Conservation (phyloP, 2,329 filamentous ascomycete genomes). For the Phoma herbarum region DNA sequence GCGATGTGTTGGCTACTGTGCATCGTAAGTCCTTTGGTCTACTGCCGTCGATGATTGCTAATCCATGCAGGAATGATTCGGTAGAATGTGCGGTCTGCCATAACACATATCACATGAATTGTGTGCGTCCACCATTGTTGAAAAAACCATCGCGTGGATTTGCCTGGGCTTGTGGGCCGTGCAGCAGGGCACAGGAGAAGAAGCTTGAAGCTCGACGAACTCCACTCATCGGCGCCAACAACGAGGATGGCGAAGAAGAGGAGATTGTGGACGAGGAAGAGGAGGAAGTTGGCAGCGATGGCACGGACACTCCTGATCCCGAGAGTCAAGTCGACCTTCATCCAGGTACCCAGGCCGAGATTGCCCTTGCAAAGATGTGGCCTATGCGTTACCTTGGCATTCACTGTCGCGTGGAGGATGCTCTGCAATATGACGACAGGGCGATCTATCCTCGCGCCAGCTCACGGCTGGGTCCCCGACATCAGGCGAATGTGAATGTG, state of each 20-base stretch:
- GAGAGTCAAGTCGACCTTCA: constrained; percentile 66
- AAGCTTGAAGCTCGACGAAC: constrained; percentile 91
- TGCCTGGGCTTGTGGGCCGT: constrained; percentile 96
- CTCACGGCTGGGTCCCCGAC: constrained; percentile 87
- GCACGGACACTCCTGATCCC: constrained; percentile 59
- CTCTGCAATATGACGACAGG: constrained; percentile 93
- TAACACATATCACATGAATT: constrained; percentile 98
- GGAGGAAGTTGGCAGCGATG: constrained; percentile 69
- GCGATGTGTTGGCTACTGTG: constrained; percentile 88
- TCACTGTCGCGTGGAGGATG: constrained; percentile 94
- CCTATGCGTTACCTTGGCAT: constrained; percentile 95
- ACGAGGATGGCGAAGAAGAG: constrained; percentile 70
- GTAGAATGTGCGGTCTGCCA: constrained; percentile 96
- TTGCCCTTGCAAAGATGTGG: constrained; percentile 93
- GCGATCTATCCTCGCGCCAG: constrained; percentile 92
- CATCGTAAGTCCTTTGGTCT: constrained; percentile 70
- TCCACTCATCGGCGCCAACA: constrained; percentile 68
- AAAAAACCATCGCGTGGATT: constrained; percentile 98
- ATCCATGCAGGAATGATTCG: constrained; percentile 76
- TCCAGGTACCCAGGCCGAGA: constrained; percentile 81
- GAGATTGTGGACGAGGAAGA: constrained; percentile 76
- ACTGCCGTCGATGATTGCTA: constrained; percentile 19
- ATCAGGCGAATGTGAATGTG: constrained; percentile 84
- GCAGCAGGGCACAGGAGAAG: constrained; percentile 93
- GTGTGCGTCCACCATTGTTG: constrained; percentile 86